Conservation (phyloP, 179 eudicot species). For the Heliamphora pulchella region DNA sequence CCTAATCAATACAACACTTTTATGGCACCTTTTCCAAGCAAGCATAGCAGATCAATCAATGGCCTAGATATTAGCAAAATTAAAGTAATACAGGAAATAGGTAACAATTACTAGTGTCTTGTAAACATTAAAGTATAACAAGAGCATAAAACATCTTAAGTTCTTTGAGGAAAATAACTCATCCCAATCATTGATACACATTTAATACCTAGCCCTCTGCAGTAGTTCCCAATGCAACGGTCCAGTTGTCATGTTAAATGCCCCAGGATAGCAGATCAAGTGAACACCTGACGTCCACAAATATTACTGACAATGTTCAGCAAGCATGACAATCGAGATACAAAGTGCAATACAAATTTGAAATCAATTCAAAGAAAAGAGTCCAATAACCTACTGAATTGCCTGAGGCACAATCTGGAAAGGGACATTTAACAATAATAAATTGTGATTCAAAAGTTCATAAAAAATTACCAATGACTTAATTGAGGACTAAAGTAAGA, state of each 20-base stretch:
- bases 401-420: too few species aligned
- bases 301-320: too few species aligned
- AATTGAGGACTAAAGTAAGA: background rate
- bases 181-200: background rate
- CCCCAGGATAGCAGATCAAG: constrained; percentile 58
- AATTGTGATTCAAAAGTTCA: too few species aligned
- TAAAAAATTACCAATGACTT: background rate
- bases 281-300: constrained; percentile 51
- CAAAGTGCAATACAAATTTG: too few species aligned
- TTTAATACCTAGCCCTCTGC: constrained; percentile 77
- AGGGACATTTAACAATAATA: too few species aligned
- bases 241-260: constrained; percentile 96
- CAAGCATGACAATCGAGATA: too few species aligned
- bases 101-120: background rate
- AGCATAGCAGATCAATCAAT: background rate
- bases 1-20: too few species aligned
- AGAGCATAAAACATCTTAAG: background rate
- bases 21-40: background rate
- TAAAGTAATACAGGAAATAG: background rate
- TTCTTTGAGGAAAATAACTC: background rate
- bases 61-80: background rate
- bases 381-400: too few species aligned
- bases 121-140: background rate
- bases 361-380: too few species aligned
- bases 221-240: constrained; percentile 97